Base-by-base conservation (phyloP, 2,329 filamentous ascomycete species). In the Hymenotorrendiella dingleyae region DNA sequence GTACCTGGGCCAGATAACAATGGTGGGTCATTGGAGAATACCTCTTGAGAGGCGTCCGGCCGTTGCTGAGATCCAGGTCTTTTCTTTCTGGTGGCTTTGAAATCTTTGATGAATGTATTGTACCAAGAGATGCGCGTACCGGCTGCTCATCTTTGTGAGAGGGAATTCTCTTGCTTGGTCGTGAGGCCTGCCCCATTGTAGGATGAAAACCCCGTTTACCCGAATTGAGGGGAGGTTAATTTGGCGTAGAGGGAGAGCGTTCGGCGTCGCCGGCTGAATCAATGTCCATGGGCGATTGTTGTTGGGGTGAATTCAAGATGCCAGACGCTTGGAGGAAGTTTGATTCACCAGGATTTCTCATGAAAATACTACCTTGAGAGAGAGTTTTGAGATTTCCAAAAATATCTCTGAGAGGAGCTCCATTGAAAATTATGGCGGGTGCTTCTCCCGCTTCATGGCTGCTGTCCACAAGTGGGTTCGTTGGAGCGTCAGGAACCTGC, bases 81-180 rank as follows among this genome's bases (percentile, higher is more conserved):
- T 47, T 43, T 52, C 42, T 50, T 53, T 50, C 45, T 27, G 27
- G 46, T 53, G 32, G 39, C 44, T 52, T 54, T 47, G 46, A 49
- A 23, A 48, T 45, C 41, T 53, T 45, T 48, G 24, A 53, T 50
- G 29, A 44, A 50, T 53, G 41, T 24, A 50, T 39, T 43, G 17
- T 43, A 43, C 45, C 37, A 47, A 53, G 45, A 48, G 41, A 45
- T 45, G 21, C 28, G 30, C 33, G 48, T 50, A 37, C 41, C 22
- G 17, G 40, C 40, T 47, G 36, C 40, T 2, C 20, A 40, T 47
- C 40, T 43, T 44, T 35, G 36, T 42, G 19, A 23, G 34, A 47
- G 40, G 24, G 5, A n/a, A 44, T 49, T 49, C 22, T 36, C 38
- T 33, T 38, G 19, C 36, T 45, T 46, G 22, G 36, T 20, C n/a